Conservation (phyloP, 2,329 filamentous ascomycete species). For the Ophioceras dolichostomum region DNA sequence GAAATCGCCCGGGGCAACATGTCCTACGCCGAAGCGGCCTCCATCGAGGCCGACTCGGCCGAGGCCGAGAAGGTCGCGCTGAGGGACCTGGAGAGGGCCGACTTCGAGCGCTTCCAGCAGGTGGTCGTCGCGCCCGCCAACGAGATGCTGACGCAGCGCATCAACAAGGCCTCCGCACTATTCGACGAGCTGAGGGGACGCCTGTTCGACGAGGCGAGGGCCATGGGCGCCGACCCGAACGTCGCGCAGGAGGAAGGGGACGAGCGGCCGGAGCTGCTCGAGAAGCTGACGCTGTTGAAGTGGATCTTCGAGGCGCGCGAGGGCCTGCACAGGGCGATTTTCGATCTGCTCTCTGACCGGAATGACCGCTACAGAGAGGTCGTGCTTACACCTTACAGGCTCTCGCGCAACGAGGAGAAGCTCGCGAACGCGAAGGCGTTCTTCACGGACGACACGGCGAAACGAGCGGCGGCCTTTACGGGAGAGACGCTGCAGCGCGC, state of each 20-base stretch:
- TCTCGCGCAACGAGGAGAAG: constrained; percentile 67
- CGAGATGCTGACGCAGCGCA: constrained; percentile 63
- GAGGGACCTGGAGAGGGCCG: constrained; percentile 62
- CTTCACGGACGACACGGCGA: constrained; percentile 66
- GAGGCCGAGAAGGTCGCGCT: constrained; percentile 56
- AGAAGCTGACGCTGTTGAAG: constrained; percentile 88
- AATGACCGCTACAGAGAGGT: constrained; percentile 80
- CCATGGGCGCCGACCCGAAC: constrained; percentile 60
- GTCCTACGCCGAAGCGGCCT: constrained; percentile 70
- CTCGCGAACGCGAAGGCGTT: constrained; percentile 67
- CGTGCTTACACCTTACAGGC: constrained; percentile 67
- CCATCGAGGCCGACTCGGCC: constrained; percentile 65
- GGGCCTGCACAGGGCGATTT: constrained; percentile 70
- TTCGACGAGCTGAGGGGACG: constrained; percentile 64
- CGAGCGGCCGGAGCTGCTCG: constrained; percentile 83
- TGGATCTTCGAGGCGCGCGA: constrained; percentile 97
- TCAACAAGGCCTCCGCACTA: constrained; percentile 60
- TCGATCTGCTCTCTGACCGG: constrained; percentile 71
- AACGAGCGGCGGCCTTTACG: constrained; percentile 59
- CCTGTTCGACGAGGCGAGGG: constrained; percentile 59
- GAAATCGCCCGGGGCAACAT: constrained; percentile 70
- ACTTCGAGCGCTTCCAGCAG: constrained; percentile 77
- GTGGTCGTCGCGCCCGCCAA: constrained; percentile 77
- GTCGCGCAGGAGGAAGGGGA: constrained; percentile 90
- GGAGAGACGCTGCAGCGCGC: constrained; percentile 61